phyloP scores from a whole-genome alignment of 2,329 filamentous ascomycete species.

The Calonectria pseudoturangicola region DNA sequence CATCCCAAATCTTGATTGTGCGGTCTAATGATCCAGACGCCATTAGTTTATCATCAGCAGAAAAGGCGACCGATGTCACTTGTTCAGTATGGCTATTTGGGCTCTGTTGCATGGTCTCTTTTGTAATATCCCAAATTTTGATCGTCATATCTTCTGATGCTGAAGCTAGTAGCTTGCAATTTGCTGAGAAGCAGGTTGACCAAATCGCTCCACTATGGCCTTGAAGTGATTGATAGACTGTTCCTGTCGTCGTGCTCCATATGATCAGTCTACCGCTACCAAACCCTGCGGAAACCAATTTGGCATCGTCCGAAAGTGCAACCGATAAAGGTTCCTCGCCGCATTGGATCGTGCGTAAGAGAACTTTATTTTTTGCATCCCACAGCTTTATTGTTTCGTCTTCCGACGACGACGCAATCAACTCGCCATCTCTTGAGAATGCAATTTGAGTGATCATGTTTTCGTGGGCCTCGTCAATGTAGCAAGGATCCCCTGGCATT shows the following conservation, averaged over 20 bases:
- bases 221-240: not conserved
- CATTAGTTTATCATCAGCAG: not conserved
- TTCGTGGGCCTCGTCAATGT: too few relatives aligned
- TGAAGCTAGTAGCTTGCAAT: too few relatives aligned
- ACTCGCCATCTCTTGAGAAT: not conserved
- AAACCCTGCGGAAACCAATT: not conserved
- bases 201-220: not conserved
- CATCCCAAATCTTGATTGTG: not conserved
- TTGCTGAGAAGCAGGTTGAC: not conserved
- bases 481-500: too few relatives aligned
- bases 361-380: not conserved
- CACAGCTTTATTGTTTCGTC: not conserved
- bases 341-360: not conserved
- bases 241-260: not conserved
- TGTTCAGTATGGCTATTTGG: too few relatives aligned
- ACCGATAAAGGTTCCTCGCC: not conserved
- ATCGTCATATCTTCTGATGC: too few relatives aligned
- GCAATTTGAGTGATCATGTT: not conserved
- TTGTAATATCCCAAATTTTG: too few relatives aligned
- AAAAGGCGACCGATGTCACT: too few relatives aligned
- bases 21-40: not conserved
- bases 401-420: too few relatives aligned
- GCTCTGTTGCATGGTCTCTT: too few relatives aligned
- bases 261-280: not conserved
- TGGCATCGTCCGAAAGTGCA: not conserved